phyloP scores from a whole-genome alignment of 306 rosid genomes.

The Corylus avellana region DNA sequence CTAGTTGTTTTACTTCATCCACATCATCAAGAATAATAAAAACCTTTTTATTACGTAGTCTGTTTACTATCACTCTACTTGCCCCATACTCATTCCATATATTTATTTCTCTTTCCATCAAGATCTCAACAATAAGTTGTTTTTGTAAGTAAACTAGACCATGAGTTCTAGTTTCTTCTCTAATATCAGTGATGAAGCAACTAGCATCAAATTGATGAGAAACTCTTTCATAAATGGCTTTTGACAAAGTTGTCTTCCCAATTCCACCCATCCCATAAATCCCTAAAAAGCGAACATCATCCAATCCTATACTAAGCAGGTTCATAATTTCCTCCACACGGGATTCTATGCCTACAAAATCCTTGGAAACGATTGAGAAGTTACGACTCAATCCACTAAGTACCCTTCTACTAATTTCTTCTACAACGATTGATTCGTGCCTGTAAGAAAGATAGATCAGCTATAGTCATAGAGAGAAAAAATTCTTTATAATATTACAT shows the following conservation, averaged over 20 bases:
- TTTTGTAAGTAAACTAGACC: background rate
- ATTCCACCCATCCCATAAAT: slow-evolving; percentile 26
- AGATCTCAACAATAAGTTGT: background rate
- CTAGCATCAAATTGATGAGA: background rate
- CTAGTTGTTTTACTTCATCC: background rate
- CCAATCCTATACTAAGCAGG: background rate
- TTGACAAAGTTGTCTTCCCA: slow-evolving; percentile 15
- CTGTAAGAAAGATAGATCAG: background rate
- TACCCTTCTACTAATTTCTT: background rate
- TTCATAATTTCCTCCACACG: background rate
- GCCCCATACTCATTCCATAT: background rate
- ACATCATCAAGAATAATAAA: background rate
- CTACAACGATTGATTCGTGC: background rate
- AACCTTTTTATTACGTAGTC: background rate
- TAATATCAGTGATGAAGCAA: background rate
- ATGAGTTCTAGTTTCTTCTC: background rate
- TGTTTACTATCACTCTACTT: too few relatives aligned
- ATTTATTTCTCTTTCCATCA: background rate
- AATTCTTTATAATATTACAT: too few relatives aligned
- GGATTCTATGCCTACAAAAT: slow-evolving; percentile 10
- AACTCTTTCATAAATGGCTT: slow-evolving; percentile 7
- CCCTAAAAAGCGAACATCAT: slow-evolving; percentile 22
- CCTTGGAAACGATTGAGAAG: background rate
- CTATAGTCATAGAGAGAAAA: too few relatives aligned
- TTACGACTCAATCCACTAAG: background rate